Evolutionary conservation across 164 flowering plant species (phyloP).

Genomic region (Magnolia sinica): DNA sequence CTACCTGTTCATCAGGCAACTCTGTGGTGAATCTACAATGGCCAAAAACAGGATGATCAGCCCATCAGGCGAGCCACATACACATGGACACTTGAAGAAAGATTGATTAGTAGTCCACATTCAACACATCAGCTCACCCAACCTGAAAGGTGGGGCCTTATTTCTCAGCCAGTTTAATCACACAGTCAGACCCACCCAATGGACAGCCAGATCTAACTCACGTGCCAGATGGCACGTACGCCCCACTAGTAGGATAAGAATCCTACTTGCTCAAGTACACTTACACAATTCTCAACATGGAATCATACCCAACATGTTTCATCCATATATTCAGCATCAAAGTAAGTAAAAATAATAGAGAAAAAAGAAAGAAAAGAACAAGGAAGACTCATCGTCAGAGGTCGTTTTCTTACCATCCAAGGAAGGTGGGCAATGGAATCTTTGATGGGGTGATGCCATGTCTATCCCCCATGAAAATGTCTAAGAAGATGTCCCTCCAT

Average conservation of each 20-base stretch:
- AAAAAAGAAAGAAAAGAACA: not conserved
- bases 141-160: not conserved
- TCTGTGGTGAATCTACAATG: too few relatives aligned
- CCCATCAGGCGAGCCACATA: not conserved
- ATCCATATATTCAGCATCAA: not conserved
- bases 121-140: not conserved
- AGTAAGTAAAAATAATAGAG: not conserved
- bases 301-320: slow-evolving; percentile 8
- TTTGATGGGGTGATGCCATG: slow-evolving; percentile 8
- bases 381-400: not conserved
- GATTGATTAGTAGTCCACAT: not conserved
- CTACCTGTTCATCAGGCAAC: not conserved
- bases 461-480: not conserved
- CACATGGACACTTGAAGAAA: not conserved
- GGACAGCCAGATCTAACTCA: not conserved
- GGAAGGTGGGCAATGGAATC: slow-evolving; percentile 3
- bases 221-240: not conserved
- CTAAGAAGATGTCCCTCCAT: not conserved
- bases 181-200: not conserved
- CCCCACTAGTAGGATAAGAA: too few relatives aligned
- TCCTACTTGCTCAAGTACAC: not conserved
- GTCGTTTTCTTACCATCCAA: slow-evolving; percentile 1
- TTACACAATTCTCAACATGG: not conserved
- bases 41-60: not conserved
- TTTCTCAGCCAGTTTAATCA: not conserved